Base-by-base conservation (phyloP, 2,329 filamentous ascomycete species). In the Pseudogymnoascus verrucosus region DNA sequence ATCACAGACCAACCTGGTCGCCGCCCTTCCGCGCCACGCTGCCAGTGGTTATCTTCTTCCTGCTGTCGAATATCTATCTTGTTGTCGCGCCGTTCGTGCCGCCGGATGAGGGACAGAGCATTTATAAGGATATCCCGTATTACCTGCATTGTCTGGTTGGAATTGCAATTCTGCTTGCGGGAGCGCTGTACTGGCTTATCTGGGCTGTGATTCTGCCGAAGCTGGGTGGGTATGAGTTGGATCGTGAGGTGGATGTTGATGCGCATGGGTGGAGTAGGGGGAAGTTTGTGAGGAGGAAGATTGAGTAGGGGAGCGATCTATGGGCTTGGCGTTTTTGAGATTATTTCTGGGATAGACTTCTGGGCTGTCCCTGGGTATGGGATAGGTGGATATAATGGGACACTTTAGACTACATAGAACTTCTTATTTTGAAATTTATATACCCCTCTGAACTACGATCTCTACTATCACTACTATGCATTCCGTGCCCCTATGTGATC, bases 221-320 rank as follows among this genome's bases (percentile, higher is more conserved):
- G 69, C 65, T 84, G 34, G 82, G 82, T 12, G 69, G 70, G 0
- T 85, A 89, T 69, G 78, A 83, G 68, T 76, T 89, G 8, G 78
- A 84, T 2, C 78, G 81, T 63, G 81, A 86, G 72, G 78, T 76
- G 0, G 72, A 79, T 1, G 73, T 87, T 6, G 82, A 85, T 65
- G 78, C 83, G 44, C 85, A 88, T 71, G 85, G 86, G 1, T 88
- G 86, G 86, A 84, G 85, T 68, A 76, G 82, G 34, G 83, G 76
- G 62, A 77, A 82, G 2, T 86, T 87, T 69, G 76, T 72, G 70
- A 69, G 47, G 47, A 54, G 26, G 26, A 54, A 54, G 47, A 54
- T 54, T 12, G 47, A 54, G 47, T 54, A 31, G n/a, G 23, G 14
- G 47, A 54, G 26, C 26, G 47, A 5, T 31, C 4, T 7, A 54